Base-by-base conservation (phyloP, 495 filamentous ascomycete genomes). In the Bombardia bombarda region DNA sequence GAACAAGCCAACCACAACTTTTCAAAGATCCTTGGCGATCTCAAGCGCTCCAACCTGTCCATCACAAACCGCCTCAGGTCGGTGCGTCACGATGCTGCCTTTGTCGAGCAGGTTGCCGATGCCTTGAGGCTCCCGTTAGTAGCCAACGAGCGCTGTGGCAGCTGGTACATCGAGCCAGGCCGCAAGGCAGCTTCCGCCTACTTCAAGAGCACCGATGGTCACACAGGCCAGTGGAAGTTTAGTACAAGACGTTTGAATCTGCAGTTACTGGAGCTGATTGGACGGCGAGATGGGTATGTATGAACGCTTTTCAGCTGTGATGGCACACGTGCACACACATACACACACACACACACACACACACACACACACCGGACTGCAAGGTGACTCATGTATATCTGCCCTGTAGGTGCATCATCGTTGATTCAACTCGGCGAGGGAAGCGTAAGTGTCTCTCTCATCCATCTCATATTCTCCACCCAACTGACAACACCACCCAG, bases 191-290 rank as follows among this genome's bases (percentile, higher is more conserved):
- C 74, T 13, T 85, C 84, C 38, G 86, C 77, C 6, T 97, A 97
- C 65, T 98, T 96, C 66, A 98, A 98, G 71, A 93, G 87, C 66
- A 98, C 92, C 21, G 92, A 98, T 65, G 92, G 92, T 2, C 92
- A 98, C 67, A 75, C 74, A 1, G 85, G 86, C 16, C 75, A 92
- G 60, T 97, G 90, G 90, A 75, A 77, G 33, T 95, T 96, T 56
- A 93, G 82, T 64, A 72, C 77, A 22, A 73, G 90, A 54, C 74
- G 92, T 42, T 66, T 97, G 53, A 97, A 97, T 55, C 53, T 94
- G 51, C 82, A 90, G 50, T 51, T 98, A 32, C 57, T 98, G 60
- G 63, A 72, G 50, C 45, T 80, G 46, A 74, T 80, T 51, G 79
- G 62, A 37, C 61, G 49, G 35, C 47, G 76, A 61, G 77, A 80